These are phyloP conservation scores for Earliella scabrosa DNA, from an alignment of 1,284 basidiomycete species.

Conservation along the genomic window DNA sequence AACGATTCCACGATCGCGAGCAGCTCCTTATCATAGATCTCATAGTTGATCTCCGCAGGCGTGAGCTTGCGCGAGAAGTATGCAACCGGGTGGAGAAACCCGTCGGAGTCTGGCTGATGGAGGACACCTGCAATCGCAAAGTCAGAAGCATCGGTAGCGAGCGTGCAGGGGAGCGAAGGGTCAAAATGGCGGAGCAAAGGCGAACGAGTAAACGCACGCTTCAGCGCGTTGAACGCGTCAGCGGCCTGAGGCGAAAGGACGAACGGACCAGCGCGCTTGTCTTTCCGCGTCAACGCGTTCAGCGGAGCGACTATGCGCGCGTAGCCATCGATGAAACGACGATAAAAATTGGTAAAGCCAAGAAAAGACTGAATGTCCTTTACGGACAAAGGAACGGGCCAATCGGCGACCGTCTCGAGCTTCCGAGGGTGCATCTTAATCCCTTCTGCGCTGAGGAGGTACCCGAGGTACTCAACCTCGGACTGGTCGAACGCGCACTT, in stretches of 20 bases:
- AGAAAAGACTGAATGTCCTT: slow-evolving; percentile 40
- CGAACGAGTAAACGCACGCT: slow-evolving; percentile 30
- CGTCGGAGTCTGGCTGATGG: slow-evolving; percentile 32
- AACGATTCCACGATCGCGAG: slow-evolving; percentile 40
- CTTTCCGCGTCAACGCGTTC: slow-evolving; percentile 29
- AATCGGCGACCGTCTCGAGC: slow-evolving; percentile 39
- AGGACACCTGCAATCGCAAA: slow-evolving; percentile 34
- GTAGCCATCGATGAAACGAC: slow-evolving; percentile 44
- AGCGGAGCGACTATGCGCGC: slow-evolving; percentile 31
- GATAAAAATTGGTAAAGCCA: slow-evolving; percentile 44
- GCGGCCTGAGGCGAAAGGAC: neutral
- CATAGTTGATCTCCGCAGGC: slow-evolving; percentile 30
- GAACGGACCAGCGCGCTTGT: slow-evolving; percentile 14
- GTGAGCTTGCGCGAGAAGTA: slow-evolving; percentile 37
- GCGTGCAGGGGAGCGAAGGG: slow-evolving; percentile 23
- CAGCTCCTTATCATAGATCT: slow-evolving; percentile 39
- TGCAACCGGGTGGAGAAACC: slow-evolving; percentile 36
- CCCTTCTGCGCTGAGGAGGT: slow-evolving; percentile 36
- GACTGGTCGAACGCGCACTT: slow-evolving; percentile 44
- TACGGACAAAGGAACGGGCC: slow-evolving; percentile 40
- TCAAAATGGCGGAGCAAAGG: slow-evolving; percentile 39
- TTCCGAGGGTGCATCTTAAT: slow-evolving; percentile 47
- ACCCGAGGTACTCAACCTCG: slow-evolving; percentile 47
- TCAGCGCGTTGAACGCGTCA: slow-evolving; percentile 34
- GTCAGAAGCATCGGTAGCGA: slow-evolving; percentile 34